Evolutionary conservation across 768 basidiomycete genomes (phyloP).

Genomic region (Multifurca ochricompacta): DNA sequence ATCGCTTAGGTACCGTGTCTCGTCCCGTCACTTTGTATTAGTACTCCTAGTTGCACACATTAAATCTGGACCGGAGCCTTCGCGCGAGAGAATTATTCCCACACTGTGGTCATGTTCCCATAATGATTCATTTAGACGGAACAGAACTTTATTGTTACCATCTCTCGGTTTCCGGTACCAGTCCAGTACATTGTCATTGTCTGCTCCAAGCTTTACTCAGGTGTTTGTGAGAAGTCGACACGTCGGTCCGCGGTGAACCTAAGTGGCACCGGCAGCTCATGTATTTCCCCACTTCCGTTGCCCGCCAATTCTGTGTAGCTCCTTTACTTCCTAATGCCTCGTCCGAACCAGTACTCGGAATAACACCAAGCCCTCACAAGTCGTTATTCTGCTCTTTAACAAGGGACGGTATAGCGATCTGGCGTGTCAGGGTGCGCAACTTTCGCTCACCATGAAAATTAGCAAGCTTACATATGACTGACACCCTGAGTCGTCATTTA

Average conservation of each 20-base stretch:
- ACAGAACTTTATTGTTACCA: too few relatives aligned
- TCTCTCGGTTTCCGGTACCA: too few relatives aligned
- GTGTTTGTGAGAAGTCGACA: not conserved
- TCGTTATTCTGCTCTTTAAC: constrained; percentile 74
- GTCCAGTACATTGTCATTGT: too few relatives aligned
- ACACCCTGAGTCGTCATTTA: constrained; percentile 27
- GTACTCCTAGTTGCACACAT: constrained; percentile 7
- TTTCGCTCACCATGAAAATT: not conserved
- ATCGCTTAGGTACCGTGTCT: constrained; percentile 3
- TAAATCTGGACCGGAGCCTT: not conserved
- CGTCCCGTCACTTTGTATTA: constrained; percentile 14
- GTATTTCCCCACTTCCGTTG: constrained; percentile 84
- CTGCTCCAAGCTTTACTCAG: too few relatives aligned
- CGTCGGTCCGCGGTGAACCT: not conserved
- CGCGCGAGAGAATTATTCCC: not conserved
- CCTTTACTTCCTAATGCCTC: constrained; percentile 61
- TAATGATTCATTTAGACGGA: not conserved
- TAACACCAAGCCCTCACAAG: constrained; percentile 62
- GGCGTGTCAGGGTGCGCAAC: constrained; percentile 65
- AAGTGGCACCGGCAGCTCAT: constrained; percentile 30
- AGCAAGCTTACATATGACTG: constrained; percentile 10
- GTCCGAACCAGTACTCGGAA: constrained; percentile 47
- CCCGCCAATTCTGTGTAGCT: constrained; percentile 60
- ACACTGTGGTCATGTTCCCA: not conserved
- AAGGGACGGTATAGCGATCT: constrained; percentile 62